Conservation (phyloP, 129 eudicot species). For the Artemisia tridentata region DNA sequence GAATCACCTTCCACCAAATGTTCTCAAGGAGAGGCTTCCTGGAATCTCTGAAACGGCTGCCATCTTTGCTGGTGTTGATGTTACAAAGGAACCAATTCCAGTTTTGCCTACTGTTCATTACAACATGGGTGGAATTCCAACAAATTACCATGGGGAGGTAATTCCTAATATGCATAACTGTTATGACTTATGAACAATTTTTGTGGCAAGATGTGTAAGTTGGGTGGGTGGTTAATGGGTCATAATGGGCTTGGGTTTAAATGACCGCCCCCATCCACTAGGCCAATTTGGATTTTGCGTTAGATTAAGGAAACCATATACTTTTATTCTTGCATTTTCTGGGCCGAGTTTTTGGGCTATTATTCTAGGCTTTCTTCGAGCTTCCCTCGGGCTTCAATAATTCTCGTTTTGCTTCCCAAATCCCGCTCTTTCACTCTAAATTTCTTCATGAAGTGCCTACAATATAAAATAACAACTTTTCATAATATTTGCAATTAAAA, state of each 20-base stretch:
- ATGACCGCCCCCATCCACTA: too few species aligned
- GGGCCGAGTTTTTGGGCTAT: too few species aligned
- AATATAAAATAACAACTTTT: too few species aligned
- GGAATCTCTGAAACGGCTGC: slow-evolving; percentile 99
- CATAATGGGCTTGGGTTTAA: not conserved
- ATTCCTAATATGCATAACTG: not conserved
- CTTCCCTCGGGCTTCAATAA: too few species aligned
- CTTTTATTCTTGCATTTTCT: too few species aligned
- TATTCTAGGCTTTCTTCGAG: too few species aligned
- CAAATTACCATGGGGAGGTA: slow-evolving; percentile 98
- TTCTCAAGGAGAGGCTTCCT: slow-evolving; percentile 98
- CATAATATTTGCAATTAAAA: too few species aligned
- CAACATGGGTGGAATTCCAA: slow-evolving; percentile 99
- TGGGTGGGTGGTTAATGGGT: not conserved
- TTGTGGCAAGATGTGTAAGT: not conserved
- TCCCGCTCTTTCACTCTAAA: too few species aligned
- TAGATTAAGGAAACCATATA: too few species aligned
- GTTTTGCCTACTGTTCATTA: slow-evolving; percentile 98
- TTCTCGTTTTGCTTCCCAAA: too few species aligned
- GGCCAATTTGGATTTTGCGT: too few species aligned
- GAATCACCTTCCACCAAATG: slow-evolving; percentile 98
- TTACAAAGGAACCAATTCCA: slow-evolving; percentile 98
- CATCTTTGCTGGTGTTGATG: slow-evolving; percentile 98
- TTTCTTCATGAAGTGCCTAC: too few species aligned
- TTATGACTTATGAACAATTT: not conserved